Percentiles rank a stretch among this genome's conserved stretches.
Conservation (phyloP, 306 rosid genomes). For the Sechiopsis laciniata region DNA sequence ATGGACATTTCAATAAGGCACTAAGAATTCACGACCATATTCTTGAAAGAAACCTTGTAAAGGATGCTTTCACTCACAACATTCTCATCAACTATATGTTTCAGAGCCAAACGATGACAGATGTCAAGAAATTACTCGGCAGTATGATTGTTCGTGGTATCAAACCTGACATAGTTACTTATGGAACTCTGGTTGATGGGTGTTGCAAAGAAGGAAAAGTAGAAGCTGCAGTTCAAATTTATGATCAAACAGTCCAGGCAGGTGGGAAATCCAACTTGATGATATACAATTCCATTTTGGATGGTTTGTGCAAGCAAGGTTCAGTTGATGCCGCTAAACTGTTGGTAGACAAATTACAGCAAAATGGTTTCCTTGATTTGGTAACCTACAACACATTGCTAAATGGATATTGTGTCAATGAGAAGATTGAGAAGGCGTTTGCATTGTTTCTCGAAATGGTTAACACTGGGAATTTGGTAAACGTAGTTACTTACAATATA, state of each 20-base stretch:
- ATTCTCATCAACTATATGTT: constrained; percentile 44
- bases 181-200: constrained; percentile 43
- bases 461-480: constrained; percentile 33
- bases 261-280: constrained; percentile 38
- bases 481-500: constrained; percentile 44
- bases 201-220: constrained; percentile 38
- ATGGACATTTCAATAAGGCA: constrained; percentile 41
- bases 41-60: constrained; percentile 26
- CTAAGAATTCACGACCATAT: constrained; percentile 33
- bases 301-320: constrained; percentile 42
- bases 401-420: constrained; percentile 35
- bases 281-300: constrained; percentile 41
- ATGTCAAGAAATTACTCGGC: constrained; percentile 41
- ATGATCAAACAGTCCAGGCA: constrained; percentile 35
- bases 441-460: constrained; percentile 34
- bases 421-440: constrained; percentile 35
- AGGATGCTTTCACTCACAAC: constrained; percentile 40
- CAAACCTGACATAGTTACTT: constrained; percentile 43
- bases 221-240: constrained; percentile 35
- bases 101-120: constrained; percentile 27
- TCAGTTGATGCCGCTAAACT: constrained; percentile 29
- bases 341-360: constrained; percentile 30
- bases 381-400: constrained; percentile 48
- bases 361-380: constrained; percentile 27
- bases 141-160: constrained; percentile 43